These are phyloP conservation scores for Ophiostoma montium DNA, from an alignment of 2,329 filamentous ascomycete genomes.

Conservation along the genomic window DNA sequence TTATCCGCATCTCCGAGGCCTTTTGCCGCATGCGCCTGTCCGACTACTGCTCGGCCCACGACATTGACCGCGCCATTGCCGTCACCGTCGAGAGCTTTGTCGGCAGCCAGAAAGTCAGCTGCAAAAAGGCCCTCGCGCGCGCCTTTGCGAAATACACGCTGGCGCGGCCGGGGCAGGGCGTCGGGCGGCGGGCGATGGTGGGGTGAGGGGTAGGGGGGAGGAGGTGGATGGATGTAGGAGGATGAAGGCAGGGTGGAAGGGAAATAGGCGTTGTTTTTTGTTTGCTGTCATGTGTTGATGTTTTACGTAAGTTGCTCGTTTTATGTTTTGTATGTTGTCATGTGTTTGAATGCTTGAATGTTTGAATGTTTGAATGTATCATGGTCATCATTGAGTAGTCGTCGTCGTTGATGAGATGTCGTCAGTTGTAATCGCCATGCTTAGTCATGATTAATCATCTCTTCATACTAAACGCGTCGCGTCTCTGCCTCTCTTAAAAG, in stretches of 20 bases:
- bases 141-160: conserved; percentile 92
- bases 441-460: too few species aligned
- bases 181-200: conserved; percentile 13
- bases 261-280: not conserved
- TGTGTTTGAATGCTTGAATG: not conserved
- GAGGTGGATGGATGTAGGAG: too few species aligned
- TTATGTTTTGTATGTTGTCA: not conserved
- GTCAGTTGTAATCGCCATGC: too few species aligned
- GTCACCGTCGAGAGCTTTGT: conserved; percentile 96
- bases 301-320: too few species aligned
- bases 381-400: too few species aligned
- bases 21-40: conserved; percentile 98
- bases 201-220: not conserved
- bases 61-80: conserved; percentile 93
- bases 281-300: too few species aligned
- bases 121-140: conserved; percentile 86
- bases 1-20: conserved; percentile 85
- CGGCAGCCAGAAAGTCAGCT: conserved; percentile 89
- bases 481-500: too few species aligned
- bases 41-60: conserved; percentile 77
- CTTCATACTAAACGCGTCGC: too few species aligned
- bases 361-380: too few species aligned
- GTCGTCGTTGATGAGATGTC: too few species aligned
- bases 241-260: too few species aligned
- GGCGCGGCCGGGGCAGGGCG: conserved; percentile 30